Evolutionary conservation across 345 rosid genomes (phyloP).

Genomic region (Euphorbia peplus): DNA sequence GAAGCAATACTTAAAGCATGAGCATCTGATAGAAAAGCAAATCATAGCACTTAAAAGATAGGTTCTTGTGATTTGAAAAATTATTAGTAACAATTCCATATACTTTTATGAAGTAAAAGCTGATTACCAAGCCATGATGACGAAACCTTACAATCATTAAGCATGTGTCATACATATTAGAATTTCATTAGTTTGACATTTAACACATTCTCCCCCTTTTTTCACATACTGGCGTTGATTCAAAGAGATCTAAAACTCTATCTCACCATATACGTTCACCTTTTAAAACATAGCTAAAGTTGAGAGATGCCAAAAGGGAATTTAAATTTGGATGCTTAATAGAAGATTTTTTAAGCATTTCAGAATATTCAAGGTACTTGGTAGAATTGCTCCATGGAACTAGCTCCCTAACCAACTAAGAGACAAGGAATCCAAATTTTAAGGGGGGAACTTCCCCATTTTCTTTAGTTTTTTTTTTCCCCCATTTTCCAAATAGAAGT

Average conservation of each 20-base stretch:
- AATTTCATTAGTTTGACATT: background rate
- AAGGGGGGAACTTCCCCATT: background rate
- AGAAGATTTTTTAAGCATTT: background rate
- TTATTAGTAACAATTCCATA: background rate
- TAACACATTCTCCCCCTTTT: background rate
- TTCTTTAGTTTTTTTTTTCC: background rate
- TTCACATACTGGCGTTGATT: background rate
- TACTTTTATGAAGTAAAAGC: background rate
- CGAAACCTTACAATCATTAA: background rate
- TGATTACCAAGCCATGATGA: background rate
- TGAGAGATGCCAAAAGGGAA: background rate
- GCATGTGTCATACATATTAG: background rate
- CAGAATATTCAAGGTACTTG: background rate
- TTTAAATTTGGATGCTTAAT: background rate
- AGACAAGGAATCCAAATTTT: background rate
- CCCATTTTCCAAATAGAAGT: background rate
- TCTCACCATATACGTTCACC: background rate
- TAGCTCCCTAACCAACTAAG: background rate
- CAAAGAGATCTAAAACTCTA: background rate
- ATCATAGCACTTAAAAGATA: background rate
- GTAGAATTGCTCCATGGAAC: background rate
- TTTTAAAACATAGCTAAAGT: background rate
- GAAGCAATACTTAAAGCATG: constrained; percentile 6
- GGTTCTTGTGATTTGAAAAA: background rate
- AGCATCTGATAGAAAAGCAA: constrained; percentile 1